phyloP scores from a whole-genome alignment of 495 filamentous ascomycete species.

The Glarea lozoyensis region DNA sequence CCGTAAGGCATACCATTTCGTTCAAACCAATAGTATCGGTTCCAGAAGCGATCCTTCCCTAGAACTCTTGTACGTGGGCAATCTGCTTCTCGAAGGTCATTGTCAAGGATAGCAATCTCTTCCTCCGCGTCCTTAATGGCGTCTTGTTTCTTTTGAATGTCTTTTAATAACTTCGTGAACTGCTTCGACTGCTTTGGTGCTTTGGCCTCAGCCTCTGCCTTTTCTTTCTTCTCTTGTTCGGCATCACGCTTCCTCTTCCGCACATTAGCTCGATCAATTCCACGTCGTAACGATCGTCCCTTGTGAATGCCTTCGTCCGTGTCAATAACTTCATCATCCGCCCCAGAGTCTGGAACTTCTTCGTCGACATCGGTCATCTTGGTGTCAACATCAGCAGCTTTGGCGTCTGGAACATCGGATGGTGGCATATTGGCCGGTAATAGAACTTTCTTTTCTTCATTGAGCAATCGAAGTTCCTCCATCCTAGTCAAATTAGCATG shows the following conservation, averaged over 20 bases:
- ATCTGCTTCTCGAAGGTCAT: constrained; percentile 87
- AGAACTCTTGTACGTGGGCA: constrained; percentile 82
- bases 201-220: constrained; percentile 72
- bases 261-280: constrained; percentile 66
- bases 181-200: constrained; percentile 73
- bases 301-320: constrained; percentile 54
- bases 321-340: constrained; percentile 31
- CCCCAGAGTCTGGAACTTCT: constrained; percentile 37
- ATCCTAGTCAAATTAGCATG: constrained; percentile 40
- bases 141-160: constrained; percentile 77
- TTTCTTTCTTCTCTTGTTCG: constrained; percentile 70
- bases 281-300: constrained; percentile 68
- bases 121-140: constrained; percentile 72
- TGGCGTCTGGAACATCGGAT: constrained; percentile 45
- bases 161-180: constrained; percentile 76
- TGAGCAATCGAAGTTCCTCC: constrained; percentile 70
- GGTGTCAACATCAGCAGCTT: constrained; percentile 51
- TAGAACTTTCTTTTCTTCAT: constrained; percentile 82
- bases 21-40: constrained; percentile 98
- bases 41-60: constrained; percentile 93
- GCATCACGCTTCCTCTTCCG: constrained; percentile 77
- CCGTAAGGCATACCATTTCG: constrained; percentile 96
- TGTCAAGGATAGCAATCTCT: constrained; percentile 74
- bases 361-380: constrained; percentile 58
- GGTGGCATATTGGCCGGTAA: constrained; percentile 70